These are phyloP conservation scores for Aegilops speltoides DNA, from an alignment of 176 grass and related monocot species.

Conservation along the genomic window DNA sequence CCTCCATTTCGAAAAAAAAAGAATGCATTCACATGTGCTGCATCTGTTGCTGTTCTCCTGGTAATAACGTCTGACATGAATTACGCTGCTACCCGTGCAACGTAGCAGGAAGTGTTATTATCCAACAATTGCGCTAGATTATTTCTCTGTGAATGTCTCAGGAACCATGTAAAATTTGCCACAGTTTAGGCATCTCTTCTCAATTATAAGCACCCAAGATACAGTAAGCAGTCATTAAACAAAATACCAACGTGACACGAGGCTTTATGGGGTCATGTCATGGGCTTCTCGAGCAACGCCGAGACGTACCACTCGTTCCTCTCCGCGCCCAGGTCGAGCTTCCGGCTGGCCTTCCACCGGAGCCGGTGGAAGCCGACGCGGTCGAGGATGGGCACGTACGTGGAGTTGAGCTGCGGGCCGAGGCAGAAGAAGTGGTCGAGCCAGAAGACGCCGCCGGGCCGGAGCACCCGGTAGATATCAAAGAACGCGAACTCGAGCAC, in stretches of 20 bases:
- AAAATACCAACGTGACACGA: not conserved
- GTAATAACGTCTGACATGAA: not conserved
- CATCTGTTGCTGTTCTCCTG: not conserved
- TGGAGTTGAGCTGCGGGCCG: conserved; percentile 63
- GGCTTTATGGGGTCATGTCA: conserved; percentile 34
- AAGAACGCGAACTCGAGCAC: conserved; percentile 73
- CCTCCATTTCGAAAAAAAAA: no score
- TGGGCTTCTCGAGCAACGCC: conserved; percentile 75
- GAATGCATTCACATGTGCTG: not conserved
- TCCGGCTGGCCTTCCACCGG: conserved; percentile 60
- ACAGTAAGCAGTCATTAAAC: not conserved
- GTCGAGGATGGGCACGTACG: conserved; percentile 70
- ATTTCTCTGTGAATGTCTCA: conserved; percentile 25
- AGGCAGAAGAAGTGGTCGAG: conserved; percentile 88
- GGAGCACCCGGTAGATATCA: conserved; percentile 74
- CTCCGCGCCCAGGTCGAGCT: conserved; percentile 65
- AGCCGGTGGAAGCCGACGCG: conserved; percentile 61
- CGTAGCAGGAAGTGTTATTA: not conserved
- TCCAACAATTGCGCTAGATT: conserved; percentile 9
- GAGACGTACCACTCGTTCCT: conserved; percentile 96
- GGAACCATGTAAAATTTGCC: not conserved
- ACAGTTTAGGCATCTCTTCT: not conserved
- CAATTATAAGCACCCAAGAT: no score
- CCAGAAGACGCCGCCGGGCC: conserved; percentile 83
- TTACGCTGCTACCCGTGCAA: not conserved